A percentile compares a stretch with the other conserved stretches of the same genome.
Conservation (phyloP, 306 rosid species). For the Vigna radiata region DNA sequence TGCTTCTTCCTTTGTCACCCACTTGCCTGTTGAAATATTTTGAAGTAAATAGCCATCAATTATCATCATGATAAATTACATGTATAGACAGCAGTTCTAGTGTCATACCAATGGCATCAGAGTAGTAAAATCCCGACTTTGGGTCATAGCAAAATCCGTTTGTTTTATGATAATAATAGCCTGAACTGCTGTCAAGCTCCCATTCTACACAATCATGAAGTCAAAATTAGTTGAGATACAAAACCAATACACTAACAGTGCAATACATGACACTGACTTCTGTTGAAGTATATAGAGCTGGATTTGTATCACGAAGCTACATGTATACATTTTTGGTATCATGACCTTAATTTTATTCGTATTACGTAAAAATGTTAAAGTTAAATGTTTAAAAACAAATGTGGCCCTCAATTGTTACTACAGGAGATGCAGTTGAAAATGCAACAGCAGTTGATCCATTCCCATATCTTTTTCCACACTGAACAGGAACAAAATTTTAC, state of each 20-base stretch:
- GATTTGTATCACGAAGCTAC: slow-evolving; percentile 27
- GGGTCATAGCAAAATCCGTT: slow-evolving; percentile 86
- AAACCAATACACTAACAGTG: slow-evolving; percentile 22
- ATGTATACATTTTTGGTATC: neutral
- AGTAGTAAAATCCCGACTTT: slow-evolving; percentile 89
- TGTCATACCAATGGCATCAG: slow-evolving; percentile 76
- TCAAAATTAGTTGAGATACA: slow-evolving; percentile 53
- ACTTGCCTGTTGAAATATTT: slow-evolving; percentile 73
- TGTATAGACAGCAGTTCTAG: slow-evolving; percentile 16
- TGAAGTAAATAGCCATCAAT: slow-evolving; percentile 45
- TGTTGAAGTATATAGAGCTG: neutral
- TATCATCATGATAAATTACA: slow-evolving; percentile 23
- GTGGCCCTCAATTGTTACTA: neutral
- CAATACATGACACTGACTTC: slow-evolving; percentile 12
- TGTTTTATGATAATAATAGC: slow-evolving; percentile 80
- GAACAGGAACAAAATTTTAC: neutral
- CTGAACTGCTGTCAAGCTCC: slow-evolving; percentile 80
- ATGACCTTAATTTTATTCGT: neutral
- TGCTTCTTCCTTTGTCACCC: slow-evolving; percentile 98
- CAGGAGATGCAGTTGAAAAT: neutral
- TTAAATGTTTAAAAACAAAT: neutral
- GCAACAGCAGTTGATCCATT: neutral
- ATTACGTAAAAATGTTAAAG: neutral
- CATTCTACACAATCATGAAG: slow-evolving; percentile 76
- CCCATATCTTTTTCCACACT: neutral